Percentiles rank a stretch among this genome's conserved stretches.
Evolutionary conservation across 1,284 basidiomycete genomes (phyloP).

Genomic region (Irpex sp.): DNA sequence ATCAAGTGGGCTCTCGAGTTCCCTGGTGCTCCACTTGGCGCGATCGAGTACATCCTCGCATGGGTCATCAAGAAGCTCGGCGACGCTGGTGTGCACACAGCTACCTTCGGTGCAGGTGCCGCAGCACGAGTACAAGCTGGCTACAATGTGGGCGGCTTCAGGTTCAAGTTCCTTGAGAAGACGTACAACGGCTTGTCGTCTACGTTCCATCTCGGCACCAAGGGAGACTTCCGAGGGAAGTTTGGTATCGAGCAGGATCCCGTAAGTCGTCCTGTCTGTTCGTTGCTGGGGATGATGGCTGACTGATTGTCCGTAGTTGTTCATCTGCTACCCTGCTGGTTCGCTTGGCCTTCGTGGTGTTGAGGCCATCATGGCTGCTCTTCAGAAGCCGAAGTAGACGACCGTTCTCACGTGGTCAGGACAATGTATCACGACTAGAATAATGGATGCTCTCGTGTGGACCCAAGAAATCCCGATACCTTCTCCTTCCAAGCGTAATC

Average conservation of each 20-base stretch:
- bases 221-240: constrained; percentile 44
- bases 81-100: constrained; percentile 37
- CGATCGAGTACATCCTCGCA: constrained; percentile 43
- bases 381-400: constrained; percentile 31
- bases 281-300: background rate
- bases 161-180: constrained; percentile 41
- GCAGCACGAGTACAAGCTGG: constrained; percentile 31
- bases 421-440: too few species aligned
- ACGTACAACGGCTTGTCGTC: constrained; percentile 42
- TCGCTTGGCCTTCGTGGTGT: constrained; percentile 31
- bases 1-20: constrained; percentile 61
- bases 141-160: constrained; percentile 34
- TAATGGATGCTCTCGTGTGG: too few species aligned
- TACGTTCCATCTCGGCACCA: constrained; percentile 37
- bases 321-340: constrained; percentile 29
- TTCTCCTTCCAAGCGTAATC: too few species aligned
- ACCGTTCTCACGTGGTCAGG: background rate
- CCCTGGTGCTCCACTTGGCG: constrained; percentile 46
- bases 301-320: constrained; percentile 19
- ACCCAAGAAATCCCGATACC: too few species aligned
- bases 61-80: constrained; percentile 43
- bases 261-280: constrained; percentile 15
- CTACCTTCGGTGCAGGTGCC: constrained; percentile 48
- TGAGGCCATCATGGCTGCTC: constrained; percentile 34
- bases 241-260: constrained; percentile 35